These are phyloP conservation scores for Clathrospora elynae DNA, from an alignment of 2,329 filamentous ascomycete genomes.

Conservation along the genomic window DNA sequence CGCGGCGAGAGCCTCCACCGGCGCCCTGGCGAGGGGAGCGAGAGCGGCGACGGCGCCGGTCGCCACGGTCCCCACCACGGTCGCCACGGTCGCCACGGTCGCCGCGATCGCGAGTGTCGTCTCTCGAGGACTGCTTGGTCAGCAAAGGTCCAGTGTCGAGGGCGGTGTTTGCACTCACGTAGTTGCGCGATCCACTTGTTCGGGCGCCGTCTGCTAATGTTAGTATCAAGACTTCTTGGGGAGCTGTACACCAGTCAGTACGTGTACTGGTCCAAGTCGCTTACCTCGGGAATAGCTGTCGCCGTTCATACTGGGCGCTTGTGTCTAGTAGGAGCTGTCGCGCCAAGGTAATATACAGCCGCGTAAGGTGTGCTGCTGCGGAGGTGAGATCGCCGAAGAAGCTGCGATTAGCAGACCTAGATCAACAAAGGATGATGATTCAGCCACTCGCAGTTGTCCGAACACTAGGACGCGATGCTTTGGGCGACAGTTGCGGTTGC, in stretches of 20 bases:
- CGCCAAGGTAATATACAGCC: constrained; percentile 16
- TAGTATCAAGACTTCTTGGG: constrained; percentile 30
- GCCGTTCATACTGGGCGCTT: constrained; percentile 72
- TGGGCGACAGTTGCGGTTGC: constrained; percentile 15
- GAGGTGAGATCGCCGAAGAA: constrained; percentile 16
- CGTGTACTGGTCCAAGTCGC: constrained; percentile 42
- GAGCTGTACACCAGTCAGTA: constrained; percentile 46
- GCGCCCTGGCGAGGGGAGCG: constrained; percentile 77
- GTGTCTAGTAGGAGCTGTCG: constrained; percentile 19
- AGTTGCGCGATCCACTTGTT: constrained; percentile 45
- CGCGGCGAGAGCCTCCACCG: constrained; percentile 61
- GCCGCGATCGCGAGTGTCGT: constrained; percentile 35
- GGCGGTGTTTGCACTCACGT: constrained; percentile 41
- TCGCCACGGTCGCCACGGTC: constrained; percentile 27
- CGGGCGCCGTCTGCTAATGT: constrained; percentile 47
- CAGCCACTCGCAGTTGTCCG: constrained; percentile 16
- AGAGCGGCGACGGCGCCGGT: constrained; percentile 70
- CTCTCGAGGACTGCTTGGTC: constrained; percentile 40
- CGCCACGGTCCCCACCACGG: constrained; percentile 25
- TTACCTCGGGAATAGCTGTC: constrained; percentile 81
- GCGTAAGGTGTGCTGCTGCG: constrained; percentile 13
- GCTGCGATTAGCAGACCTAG: constrained; percentile 23
- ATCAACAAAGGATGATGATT: constrained; percentile 17
- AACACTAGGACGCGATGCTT: constrained; percentile 26
- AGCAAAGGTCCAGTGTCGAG: constrained; percentile 23